These are phyloP conservation scores for Angomonas deanei DNA, from an alignment of 208 protist species.

Conservation along the genomic window DNA sequence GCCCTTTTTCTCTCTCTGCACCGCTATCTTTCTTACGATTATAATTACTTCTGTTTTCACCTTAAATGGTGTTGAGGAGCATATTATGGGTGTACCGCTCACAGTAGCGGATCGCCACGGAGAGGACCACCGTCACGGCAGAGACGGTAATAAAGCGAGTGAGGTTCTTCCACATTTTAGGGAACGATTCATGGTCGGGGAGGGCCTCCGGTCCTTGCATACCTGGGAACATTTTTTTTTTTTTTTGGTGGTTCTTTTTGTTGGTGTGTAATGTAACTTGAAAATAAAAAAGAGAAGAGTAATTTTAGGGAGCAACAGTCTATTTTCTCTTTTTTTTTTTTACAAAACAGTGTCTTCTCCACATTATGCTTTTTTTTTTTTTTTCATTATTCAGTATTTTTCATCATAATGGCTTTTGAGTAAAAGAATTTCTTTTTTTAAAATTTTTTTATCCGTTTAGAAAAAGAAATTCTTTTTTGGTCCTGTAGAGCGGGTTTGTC, in stretches of 20 bases:
- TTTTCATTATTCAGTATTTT: background rate
- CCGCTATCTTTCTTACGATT: background rate
- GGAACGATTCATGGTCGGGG: constrained; percentile 59
- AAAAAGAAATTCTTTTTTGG: too few relatives aligned
- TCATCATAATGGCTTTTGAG: background rate
- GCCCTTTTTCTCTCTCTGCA: background rate
- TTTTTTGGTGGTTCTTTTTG: background rate
- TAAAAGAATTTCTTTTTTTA: background rate
- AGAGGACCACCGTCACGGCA: constrained; percentile 31
- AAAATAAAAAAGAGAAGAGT: constrained; percentile 8
- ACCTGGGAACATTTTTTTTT: constrained; percentile 61
- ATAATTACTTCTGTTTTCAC: background rate
- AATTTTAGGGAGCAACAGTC: constrained; percentile 2
- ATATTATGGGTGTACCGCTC: constrained; percentile 54
- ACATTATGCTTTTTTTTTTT: background rate
- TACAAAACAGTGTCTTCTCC: background rate
- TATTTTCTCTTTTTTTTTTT: background rate
- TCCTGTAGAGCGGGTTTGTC: constrained; percentile 50
- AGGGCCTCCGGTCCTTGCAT: constrained; percentile 68
- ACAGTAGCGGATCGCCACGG: constrained; percentile 55
- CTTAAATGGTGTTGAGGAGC: constrained; percentile 48
- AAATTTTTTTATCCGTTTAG: constrained; percentile 1
- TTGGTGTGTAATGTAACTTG: background rate
- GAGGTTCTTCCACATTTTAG: constrained; percentile 72
- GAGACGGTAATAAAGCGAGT: constrained; percentile 54